Evolutionary conservation across 2,329 filamentous ascomycete species (phyloP).

Genomic region (Apiospora sp.): DNA sequence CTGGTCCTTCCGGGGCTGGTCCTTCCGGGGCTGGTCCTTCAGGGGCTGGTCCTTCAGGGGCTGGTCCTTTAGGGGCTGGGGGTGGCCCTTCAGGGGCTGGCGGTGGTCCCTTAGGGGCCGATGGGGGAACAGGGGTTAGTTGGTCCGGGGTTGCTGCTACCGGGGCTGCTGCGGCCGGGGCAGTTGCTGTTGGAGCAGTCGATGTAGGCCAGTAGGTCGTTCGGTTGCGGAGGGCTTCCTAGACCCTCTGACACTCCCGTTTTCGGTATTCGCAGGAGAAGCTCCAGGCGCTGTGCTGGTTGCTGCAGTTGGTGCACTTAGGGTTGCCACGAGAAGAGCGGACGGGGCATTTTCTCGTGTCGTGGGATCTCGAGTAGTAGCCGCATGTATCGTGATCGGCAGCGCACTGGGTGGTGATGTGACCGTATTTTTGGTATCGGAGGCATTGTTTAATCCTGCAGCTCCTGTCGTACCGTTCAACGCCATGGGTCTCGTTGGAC

Average conservation of each 20-base stretch:
- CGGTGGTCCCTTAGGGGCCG: no score
- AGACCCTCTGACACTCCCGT: background rate
- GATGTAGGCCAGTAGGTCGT: background rate
- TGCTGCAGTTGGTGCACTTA: background rate
- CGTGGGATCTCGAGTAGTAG: background rate
- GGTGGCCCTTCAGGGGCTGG: no score
- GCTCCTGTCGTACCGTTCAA: background rate
- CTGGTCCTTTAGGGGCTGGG: no score
- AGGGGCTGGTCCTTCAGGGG: no score
- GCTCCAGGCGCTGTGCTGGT: background rate
- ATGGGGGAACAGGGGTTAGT: background rate
- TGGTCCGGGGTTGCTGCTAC: no score
- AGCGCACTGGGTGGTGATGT: background rate
- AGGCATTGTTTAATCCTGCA: background rate
- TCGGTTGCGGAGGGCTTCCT: background rate
- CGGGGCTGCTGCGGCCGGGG: no score
- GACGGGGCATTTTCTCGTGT: background rate
- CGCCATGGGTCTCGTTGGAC: background rate
- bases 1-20: no score
- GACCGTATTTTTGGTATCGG: constrained; percentile 5
- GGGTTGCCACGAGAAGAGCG: background rate
- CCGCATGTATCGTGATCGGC: no score
- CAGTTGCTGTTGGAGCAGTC: background rate
- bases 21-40: no score
- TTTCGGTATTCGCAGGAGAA: background rate